phyloP scores from a whole-genome alignment of 352 stramenopile genomes.

The Phytophthora hybrid region DNA sequence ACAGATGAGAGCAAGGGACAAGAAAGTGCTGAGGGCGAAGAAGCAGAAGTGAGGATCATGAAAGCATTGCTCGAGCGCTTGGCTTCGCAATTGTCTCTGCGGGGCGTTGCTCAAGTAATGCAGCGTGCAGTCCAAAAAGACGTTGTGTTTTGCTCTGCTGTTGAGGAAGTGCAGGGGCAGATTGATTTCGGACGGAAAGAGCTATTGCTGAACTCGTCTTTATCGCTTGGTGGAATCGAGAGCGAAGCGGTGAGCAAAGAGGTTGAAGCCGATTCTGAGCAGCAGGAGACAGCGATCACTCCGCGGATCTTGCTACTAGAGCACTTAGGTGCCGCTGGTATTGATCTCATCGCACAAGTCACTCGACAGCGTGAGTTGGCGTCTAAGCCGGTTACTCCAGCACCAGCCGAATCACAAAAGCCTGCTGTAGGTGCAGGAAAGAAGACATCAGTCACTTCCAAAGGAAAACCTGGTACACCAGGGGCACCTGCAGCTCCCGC shows the following conservation, averaged over 20 bases:
- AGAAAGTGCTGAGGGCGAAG: neutral
- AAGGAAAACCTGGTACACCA: slow-evolving; percentile 21
- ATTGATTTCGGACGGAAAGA: slow-evolving; percentile 25
- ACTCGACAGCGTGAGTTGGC: slow-evolving; percentile 15
- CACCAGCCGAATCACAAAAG: slow-evolving; percentile 27
- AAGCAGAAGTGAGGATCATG: slow-evolving; percentile 9
- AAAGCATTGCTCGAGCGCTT: slow-evolving; percentile 32
- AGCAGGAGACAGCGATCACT: neutral
- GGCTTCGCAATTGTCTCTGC: slow-evolving; percentile 41
- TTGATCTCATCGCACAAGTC: slow-evolving; percentile 19
- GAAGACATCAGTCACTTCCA: slow-evolving; percentile 30
- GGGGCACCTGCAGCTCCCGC: slow-evolving; percentile 3
- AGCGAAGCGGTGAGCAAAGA: slow-evolving; percentile 1
- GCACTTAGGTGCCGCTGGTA: slow-evolving; percentile 36
- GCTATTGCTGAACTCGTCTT: slow-evolving; percentile 10
- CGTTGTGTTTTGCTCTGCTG: slow-evolving; percentile 45
- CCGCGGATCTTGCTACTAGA: slow-evolving; percentile 56
- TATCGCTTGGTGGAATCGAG: slow-evolving; percentile 5
- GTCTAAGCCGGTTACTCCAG: slow-evolving; percentile 22
- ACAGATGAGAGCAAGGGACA: slow-evolving; percentile 7
- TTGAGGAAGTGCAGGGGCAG: slow-evolving; percentile 36
- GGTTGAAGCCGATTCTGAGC: neutral
- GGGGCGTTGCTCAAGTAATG: slow-evolving; percentile 41
- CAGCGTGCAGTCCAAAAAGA: slow-evolving; percentile 39
- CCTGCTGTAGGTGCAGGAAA: slow-evolving; percentile 20